Evolutionary conservation across 371 early-diverging fungal genomes (phyloP).

Genomic region (Mortierella sp.): DNA sequence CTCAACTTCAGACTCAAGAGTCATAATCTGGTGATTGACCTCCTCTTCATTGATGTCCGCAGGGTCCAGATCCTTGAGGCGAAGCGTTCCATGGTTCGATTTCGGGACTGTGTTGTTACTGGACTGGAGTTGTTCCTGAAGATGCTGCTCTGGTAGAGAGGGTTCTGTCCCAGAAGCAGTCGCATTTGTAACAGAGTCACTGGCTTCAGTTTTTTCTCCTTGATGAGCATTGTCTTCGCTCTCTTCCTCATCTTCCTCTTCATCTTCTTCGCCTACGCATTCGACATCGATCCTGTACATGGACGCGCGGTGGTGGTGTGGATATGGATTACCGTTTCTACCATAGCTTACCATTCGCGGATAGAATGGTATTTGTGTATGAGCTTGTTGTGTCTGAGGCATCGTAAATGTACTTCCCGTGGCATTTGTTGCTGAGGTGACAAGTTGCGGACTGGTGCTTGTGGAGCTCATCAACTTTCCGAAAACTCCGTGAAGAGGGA

Average conservation of each 20-base stretch:
- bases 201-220: neutral
- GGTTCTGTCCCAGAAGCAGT: neutral
- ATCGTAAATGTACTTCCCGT: constrained; percentile 26
- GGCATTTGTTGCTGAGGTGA: constrained; percentile 22
- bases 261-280: constrained; percentile 52
- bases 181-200: neutral
- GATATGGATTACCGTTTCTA: constrained; percentile 22
- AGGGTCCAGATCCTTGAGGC: constrained; percentile 31
- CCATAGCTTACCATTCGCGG: constrained; percentile 19
- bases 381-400: constrained; percentile 5
- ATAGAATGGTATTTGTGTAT: constrained; percentile 6
- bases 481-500: constrained; percentile 43
- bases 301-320: constrained; percentile 47
- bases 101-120: constrained; percentile 3
- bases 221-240: neutral
- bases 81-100: constrained; percentile 22
- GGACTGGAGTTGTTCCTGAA: neutral
- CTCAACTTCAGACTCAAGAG: constrained; percentile 52
- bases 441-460: constrained; percentile 16
- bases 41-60: constrained; percentile 43
- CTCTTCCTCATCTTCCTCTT: constrained; percentile 30
- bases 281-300: constrained; percentile 54
- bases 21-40: constrained; percentile 40
- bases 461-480: constrained; percentile 34
- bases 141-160: neutral